Evolutionary conservation across 1,139 yeast species (phyloP).

Genomic region (Candida albicans): DNA sequence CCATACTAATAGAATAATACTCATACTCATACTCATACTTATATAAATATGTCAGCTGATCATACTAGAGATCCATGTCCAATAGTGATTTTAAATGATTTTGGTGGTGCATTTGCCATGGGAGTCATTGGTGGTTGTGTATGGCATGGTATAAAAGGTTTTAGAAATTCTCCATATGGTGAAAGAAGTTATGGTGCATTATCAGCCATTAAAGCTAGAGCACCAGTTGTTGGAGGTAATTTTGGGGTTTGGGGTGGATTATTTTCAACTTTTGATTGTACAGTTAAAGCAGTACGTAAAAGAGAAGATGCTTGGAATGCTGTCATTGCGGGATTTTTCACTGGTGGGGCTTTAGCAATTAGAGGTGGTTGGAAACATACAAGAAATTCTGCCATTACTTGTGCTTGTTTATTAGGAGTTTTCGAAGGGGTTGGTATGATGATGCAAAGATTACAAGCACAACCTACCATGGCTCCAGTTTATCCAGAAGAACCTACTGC

Average conservation of each 20-base stretch:
- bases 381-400: constrained; percentile 93
- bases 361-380: constrained; percentile 99
- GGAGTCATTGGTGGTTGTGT: constrained; percentile 97
- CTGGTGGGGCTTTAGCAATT: constrained; percentile 96
- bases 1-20: no score
- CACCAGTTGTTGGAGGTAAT: constrained; percentile 98
- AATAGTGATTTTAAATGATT: constrained; percentile 89
- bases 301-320: constrained; percentile 99
- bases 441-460: constrained; percentile 89
- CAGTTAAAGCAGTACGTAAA: constrained; percentile 91
- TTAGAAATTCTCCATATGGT: constrained; percentile 95
- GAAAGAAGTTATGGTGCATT: constrained; percentile 90
- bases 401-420: constrained; percentile 95
- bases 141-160: constrained; percentile 99
- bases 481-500: constrained; percentile 61
- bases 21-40: no score
- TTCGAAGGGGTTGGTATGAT: constrained; percentile 98
- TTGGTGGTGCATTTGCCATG: constrained; percentile 99
- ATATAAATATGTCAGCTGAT: constrained; percentile 72
- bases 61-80: constrained; percentile 99
- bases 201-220: constrained; percentile 90
- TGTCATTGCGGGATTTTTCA: constrained; percentile 95
- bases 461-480: constrained; percentile 79
- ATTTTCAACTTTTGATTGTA: constrained; percentile 92
- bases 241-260: constrained; percentile 99